These are phyloP conservation scores for Exophiala alcalophila DNA, from an alignment of 2,329 filamentous ascomycete genomes.

Conservation along the genomic window DNA sequence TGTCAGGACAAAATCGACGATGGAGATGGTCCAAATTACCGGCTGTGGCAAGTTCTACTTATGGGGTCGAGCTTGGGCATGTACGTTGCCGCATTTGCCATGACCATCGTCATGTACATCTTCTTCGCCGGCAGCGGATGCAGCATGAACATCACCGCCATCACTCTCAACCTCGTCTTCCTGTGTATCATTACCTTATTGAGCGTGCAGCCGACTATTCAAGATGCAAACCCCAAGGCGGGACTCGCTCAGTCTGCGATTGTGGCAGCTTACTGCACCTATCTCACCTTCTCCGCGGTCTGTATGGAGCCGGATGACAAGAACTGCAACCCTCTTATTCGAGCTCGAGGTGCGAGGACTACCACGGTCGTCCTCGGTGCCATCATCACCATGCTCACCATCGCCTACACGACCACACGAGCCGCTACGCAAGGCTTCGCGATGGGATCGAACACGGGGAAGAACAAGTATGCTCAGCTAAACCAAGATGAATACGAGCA, in stretches of 20 bases:
- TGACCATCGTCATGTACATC: slow-evolving; percentile 96
- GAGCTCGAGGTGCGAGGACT: slow-evolving; percentile 79
- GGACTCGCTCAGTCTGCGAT: slow-evolving; percentile 96
- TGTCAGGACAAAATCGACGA: slow-evolving; percentile 92
- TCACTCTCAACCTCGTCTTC: slow-evolving; percentile 86
- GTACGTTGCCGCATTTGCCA: slow-evolving; percentile 85
- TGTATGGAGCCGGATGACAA: slow-evolving; percentile 97
- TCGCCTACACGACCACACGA: slow-evolving; percentile 95
- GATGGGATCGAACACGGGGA: slow-evolving; percentile 43
- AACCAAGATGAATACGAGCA: slow-evolving; percentile 76
- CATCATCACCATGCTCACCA: slow-evolving; percentile 92
- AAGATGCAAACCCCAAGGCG: slow-evolving; percentile 88
- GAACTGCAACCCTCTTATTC: slow-evolving; percentile 85
- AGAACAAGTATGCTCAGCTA: slow-evolving; percentile 54
- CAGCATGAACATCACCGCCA: slow-evolving; percentile 94
- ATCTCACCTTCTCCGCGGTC: slow-evolving; percentile 95
- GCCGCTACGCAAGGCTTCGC: slow-evolving; percentile 77
- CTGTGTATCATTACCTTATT: slow-evolving; percentile 76
- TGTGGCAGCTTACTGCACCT: slow-evolving; percentile 97
- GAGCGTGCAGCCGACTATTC: slow-evolving; percentile 84
- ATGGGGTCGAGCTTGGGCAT: slow-evolving; percentile 91
- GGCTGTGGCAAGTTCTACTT: slow-evolving; percentile 77
- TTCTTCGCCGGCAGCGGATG: slow-evolving; percentile 84
- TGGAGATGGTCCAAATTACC: slow-evolving; percentile 55
- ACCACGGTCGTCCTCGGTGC: slow-evolving; percentile 90